phyloP scores from a whole-genome alignment of 164 flowering plant genomes.

The Nelumbo lutea region DNA sequence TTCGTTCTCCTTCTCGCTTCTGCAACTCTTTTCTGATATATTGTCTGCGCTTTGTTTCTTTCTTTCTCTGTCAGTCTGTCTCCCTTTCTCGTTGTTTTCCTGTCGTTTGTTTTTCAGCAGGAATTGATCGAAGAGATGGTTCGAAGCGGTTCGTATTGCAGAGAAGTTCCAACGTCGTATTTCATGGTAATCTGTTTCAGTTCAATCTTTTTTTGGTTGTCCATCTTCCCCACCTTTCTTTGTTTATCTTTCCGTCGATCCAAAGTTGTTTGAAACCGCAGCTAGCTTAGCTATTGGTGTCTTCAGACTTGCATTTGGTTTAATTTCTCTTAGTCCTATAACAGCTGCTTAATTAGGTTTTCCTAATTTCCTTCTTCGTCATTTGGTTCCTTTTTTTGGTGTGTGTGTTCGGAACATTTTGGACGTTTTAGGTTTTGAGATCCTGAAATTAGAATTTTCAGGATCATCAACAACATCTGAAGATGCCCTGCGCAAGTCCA shows the following conservation, averaged over 20 bases:
- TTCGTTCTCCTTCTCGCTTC: too few relatives aligned
- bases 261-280: background rate
- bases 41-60: too few relatives aligned
- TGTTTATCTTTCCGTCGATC: background rate
- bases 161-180: background rate
- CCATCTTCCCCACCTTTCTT: background rate
- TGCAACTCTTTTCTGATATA: too few relatives aligned
- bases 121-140: too few relatives aligned
- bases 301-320: background rate
- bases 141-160: background rate
- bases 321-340: too few relatives aligned
- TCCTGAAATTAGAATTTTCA: background rate
- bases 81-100: too few relatives aligned
- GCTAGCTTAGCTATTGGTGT: background rate
- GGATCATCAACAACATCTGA: constrained; percentile 1
- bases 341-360: too few relatives aligned
- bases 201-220: background rate
- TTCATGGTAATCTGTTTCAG: background rate
- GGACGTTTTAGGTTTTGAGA: background rate
- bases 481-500: constrained; percentile 39
- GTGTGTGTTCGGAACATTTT: background rate
- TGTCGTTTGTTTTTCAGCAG: too few relatives aligned
- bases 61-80: too few relatives aligned
- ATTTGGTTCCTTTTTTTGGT: background rate
- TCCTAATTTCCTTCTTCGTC: too few relatives aligned